These are phyloP conservation scores for Boletus subcaerulescens DNA, from an alignment of 768 basidiomycete genomes.

Conservation along the genomic window DNA sequence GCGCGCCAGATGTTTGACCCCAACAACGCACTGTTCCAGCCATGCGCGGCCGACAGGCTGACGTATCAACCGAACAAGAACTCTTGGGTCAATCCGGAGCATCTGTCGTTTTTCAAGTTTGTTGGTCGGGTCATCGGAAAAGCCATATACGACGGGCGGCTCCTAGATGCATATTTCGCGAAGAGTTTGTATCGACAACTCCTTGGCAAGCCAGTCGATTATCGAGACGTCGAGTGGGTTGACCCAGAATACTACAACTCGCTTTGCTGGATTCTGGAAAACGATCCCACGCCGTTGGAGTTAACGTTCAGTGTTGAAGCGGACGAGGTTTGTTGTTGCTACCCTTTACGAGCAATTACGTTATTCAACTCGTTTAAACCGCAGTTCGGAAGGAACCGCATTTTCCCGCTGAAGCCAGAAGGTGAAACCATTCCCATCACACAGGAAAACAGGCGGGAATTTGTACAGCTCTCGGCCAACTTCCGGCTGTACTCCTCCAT, in stretches of 20 bases:
- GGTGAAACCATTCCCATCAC: constrained; percentile 87
- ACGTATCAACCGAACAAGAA: constrained; percentile 97
- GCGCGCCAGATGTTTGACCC: constrained; percentile 99
- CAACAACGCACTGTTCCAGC: constrained; percentile 97
- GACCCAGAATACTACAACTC: constrained; percentile 99
- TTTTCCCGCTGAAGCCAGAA: constrained; percentile 81
- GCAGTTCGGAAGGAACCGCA: constrained; percentile 87
- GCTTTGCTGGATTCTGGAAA: constrained; percentile 96
- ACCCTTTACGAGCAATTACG: not conserved
- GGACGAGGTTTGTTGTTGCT: constrained; percentile 61
- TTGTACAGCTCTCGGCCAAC: constrained; percentile 92
- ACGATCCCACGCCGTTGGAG: constrained; percentile 83
- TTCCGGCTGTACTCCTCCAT: constrained; percentile 93
- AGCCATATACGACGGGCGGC: constrained; percentile 93
- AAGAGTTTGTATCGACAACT: constrained; percentile 95
- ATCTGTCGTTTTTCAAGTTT: constrained; percentile 97
- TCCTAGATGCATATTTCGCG: constrained; percentile 97
- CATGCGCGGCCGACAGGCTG: constrained; percentile 89
- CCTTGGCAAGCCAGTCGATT: constrained; percentile 91
- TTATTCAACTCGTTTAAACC: not conserved
- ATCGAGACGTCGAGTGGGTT: constrained; percentile 95
- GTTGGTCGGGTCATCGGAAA: constrained; percentile 97
- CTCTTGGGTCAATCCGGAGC: constrained; percentile 92
- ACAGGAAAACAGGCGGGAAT: constrained; percentile 95
- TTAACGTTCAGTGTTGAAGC: constrained; percentile 95